Percentiles rank a stretch among this genome's conserved stretches.
phyloP scores from a whole-genome alignment of 257 asterid genomes.

The Pogostemon cablin region DNA sequence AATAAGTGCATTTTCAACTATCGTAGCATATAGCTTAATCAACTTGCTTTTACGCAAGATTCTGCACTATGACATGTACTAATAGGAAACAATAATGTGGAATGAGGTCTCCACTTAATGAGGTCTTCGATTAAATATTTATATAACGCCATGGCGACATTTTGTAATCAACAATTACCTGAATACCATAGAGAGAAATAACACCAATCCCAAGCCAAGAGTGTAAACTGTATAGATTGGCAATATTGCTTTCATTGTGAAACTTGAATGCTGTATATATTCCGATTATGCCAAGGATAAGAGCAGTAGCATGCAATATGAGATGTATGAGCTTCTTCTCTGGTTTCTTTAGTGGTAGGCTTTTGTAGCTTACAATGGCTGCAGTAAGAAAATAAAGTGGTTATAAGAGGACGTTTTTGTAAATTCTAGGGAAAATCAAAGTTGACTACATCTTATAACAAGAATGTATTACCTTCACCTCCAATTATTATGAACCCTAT shows the following conservation, averaged over 20 bases:
- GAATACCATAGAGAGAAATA: constrained; percentile 79
- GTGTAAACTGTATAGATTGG: constrained; percentile 93
- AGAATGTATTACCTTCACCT: constrained; percentile 72
- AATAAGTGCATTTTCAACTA: neutral
- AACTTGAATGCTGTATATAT: constrained; percentile 79
- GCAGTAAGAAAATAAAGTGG: constrained; percentile 35
- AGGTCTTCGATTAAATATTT: neutral
- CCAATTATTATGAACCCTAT: constrained; percentile 79
- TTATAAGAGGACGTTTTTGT: neutral
- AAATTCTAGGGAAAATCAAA: neutral
- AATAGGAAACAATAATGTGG: neutral
- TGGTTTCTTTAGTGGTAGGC: constrained; percentile 73
- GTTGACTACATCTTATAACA: constrained; percentile 10
- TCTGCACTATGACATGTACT: too few relatives aligned
- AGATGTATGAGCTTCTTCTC: constrained; percentile 85
- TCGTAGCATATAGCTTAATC: neutral
- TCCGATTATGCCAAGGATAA: constrained; percentile 82
- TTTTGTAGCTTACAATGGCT: constrained; percentile 91
- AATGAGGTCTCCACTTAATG: neutral
- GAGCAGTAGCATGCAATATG: constrained; percentile 72
- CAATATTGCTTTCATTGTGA: constrained; percentile 84
- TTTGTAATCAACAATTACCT: constrained; percentile 48
- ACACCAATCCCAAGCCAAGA: constrained; percentile 95
- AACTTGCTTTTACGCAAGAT: neutral
- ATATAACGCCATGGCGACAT: neutral